Evolutionary conservation across 306 rosid genomes (phyloP).

Genomic region (Glycyrrhiza uralensis): DNA sequence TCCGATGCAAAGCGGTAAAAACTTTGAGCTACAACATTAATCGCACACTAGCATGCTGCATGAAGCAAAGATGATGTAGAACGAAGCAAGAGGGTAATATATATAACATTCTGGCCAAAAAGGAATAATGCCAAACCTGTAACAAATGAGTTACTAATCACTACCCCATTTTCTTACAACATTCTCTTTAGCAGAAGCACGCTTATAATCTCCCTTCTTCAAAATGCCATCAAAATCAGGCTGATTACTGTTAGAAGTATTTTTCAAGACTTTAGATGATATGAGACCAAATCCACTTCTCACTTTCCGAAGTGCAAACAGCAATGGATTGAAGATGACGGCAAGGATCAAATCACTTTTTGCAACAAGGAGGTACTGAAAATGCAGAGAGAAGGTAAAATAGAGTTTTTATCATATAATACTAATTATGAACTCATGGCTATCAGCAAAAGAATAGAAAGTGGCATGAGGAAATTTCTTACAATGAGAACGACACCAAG

Average conservation of each 20-base stretch:
- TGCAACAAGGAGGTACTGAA: constrained; percentile 73
- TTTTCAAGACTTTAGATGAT: constrained; percentile 52
- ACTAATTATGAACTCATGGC: neutral
- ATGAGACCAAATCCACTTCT: constrained; percentile 62
- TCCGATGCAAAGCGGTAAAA: neutral
- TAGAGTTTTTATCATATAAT: neutral
- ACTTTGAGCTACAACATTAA: constrained; percentile 5
- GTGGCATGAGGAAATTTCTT: constrained; percentile 31
- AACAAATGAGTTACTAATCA: constrained; percentile 42
- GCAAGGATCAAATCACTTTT: constrained; percentile 88
- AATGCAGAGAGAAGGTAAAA: constrained; percentile 14
- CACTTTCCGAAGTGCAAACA: constrained; percentile 76
- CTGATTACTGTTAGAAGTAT: constrained; percentile 34
- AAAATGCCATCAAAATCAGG: constrained; percentile 34
- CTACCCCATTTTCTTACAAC: constrained; percentile 83
- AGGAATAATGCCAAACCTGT: constrained; percentile 30
- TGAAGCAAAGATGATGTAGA: constrained; percentile 15
- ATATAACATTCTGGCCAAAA: neutral
- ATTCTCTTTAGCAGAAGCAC: constrained; percentile 71
- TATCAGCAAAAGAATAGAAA: constrained; percentile 3
- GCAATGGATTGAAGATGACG: constrained; percentile 67
- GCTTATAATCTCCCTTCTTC: constrained; percentile 45
- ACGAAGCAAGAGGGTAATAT: neutral
- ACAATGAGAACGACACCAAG: constrained; percentile 69
- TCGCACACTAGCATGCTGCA: constrained; percentile 1